phyloP scores from a whole-genome alignment of 106 monocot genomes.

The Dioscorea alata region DNA sequence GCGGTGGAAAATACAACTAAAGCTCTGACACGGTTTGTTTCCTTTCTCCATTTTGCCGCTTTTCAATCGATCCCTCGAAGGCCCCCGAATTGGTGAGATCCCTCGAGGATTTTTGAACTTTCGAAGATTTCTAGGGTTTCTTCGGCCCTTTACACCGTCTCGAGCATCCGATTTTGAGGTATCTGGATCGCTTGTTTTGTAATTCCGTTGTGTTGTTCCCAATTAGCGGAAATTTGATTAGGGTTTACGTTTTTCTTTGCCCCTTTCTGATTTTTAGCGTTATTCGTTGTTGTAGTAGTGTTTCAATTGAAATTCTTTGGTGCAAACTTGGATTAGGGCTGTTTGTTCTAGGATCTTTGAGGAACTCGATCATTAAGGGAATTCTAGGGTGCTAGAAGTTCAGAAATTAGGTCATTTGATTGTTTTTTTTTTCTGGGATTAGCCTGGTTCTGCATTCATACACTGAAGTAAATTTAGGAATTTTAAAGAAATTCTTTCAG shows the following conservation, averaged over 20 bases:
- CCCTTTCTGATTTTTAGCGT: background rate
- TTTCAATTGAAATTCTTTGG: background rate
- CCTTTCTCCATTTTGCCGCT: no score
- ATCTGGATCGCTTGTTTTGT: background rate
- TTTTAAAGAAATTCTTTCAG: background rate
- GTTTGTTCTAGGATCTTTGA: no score
- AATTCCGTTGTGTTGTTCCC: background rate
- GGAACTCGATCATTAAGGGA: no score
- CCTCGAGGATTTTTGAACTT: no score
- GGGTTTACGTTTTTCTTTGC: background rate
- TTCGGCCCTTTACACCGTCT: background rate
- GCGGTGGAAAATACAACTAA: no score
- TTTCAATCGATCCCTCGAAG: no score
- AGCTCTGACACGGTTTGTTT: no score
- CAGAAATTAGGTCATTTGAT: background rate
- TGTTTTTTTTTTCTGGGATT: no score
- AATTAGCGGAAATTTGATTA: background rate
- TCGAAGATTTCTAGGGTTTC: slow-evolving; percentile 7
- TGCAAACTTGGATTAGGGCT: background rate
- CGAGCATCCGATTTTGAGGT: background rate
- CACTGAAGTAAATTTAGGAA: background rate
- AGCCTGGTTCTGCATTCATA: background rate
- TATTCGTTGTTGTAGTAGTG: background rate
- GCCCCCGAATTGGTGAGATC: no score
- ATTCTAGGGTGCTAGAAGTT: background rate